A percentile compares a stretch with the other conserved stretches of the same genome.
Conservation (phyloP, 2,329 filamentous ascomycete genomes). For the Ophiocordyceps sinensis region DNA sequence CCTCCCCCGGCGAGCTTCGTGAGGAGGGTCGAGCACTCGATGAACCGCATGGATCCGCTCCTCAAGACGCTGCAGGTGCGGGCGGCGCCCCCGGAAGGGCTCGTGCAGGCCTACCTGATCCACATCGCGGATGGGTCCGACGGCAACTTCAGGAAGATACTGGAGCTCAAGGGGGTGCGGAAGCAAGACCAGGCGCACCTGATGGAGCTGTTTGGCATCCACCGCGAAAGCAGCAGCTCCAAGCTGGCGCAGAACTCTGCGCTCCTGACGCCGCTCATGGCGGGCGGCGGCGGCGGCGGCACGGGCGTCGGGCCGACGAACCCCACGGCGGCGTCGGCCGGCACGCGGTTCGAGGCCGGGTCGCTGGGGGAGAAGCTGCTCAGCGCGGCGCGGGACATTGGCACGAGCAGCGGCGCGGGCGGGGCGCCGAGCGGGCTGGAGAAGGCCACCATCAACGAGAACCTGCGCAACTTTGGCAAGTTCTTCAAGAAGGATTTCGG, state of each 20-base stretch:
- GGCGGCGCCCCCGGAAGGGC: constrained; percentile 75
- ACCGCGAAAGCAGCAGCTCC: constrained; percentile 62
- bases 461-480: constrained; percentile 88
- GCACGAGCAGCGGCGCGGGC: constrained; percentile 30
- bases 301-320: constrained; percentile 22
- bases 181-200: constrained; percentile 72
- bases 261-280: constrained; percentile 53
- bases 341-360: constrained; percentile 60
- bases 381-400: constrained; percentile 76
- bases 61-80: constrained; percentile 95
- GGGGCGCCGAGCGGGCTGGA: constrained; percentile 26
- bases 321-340: constrained; percentile 24
- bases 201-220: constrained; percentile 68
- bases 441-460: constrained; percentile 73
- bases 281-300: constrained; percentile 21
- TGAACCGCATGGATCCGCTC: constrained; percentile 78
- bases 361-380: constrained; percentile 78
- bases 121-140: constrained; percentile 92
- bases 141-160: constrained; percentile 87
- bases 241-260: constrained; percentile 57
- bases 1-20: constrained; percentile 48
- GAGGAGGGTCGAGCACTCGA: constrained; percentile 72
- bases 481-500: constrained; percentile 87
- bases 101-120: constrained; percentile 94
- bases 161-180: constrained; percentile 86